Evolutionary conservation across 2,329 filamentous ascomycete species (phyloP).

Genomic region (Penicillium frequentans): DNA sequence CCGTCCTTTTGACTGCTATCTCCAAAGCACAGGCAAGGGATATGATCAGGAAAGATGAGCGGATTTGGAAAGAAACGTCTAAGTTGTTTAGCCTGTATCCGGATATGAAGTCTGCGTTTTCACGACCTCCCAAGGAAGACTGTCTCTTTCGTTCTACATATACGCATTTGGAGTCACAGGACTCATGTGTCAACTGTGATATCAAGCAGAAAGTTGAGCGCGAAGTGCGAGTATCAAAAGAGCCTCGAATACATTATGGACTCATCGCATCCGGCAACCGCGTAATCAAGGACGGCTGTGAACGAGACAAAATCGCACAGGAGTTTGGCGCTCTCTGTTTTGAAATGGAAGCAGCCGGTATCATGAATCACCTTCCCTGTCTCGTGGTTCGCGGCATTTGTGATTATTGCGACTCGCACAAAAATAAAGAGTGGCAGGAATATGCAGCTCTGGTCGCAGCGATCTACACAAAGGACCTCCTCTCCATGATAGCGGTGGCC

Average conservation of each 20-base stretch:
- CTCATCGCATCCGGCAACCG: not conserved
- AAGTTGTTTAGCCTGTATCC: not conserved
- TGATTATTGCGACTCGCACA: slow-evolving; percentile 1
- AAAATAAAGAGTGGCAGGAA: not conserved
- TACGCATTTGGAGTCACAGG: not conserved
- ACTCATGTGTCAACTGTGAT: not conserved
- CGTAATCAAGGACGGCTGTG: not conserved
- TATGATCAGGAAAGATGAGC: not conserved
- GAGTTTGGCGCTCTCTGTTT: not conserved
- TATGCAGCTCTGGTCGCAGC: not conserved
- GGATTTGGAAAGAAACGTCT: not conserved
- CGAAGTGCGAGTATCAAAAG: too few relatives aligned
- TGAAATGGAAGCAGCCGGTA: slow-evolving; percentile 1
- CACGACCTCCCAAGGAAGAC: not conserved
- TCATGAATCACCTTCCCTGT: not conserved
- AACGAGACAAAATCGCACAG: not conserved
- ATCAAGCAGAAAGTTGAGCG: not conserved
- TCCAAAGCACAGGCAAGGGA: not conserved
- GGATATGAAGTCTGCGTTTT: not conserved
- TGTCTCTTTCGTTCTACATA: not conserved
- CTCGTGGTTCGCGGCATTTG: not conserved
- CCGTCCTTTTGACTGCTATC: not conserved
- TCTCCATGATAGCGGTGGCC: not conserved
- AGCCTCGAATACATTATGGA: not conserved
- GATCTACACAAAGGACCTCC: not conserved